Base-by-base conservation (phyloP, 2,329 filamentous ascomycete genomes). In the Epichloe sibirici region DNA sequence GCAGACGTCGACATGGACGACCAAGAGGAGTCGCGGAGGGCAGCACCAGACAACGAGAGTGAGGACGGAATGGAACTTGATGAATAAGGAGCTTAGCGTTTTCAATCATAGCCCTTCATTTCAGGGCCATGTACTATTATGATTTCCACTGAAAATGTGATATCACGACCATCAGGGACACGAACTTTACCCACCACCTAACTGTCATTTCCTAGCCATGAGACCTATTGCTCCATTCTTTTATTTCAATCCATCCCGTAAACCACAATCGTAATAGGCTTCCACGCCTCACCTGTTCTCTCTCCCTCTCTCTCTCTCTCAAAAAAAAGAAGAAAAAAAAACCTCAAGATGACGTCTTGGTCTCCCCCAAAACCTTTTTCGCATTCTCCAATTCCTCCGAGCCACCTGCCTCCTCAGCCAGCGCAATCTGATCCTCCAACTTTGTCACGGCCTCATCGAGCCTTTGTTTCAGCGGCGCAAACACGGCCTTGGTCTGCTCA, bases 401-500 rank as follows among this genome's bases (percentile, higher is more conserved):
- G 0, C 67, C 63, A 1, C 64, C 71, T 12, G 68, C 73, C 51
- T 70, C 71, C 57, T 73, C 71, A 60, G 74, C 79, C 31, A 70
- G 69, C n/a, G 79, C 72, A 60, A 96, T 74, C 66, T 88, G 77
- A 59, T 85, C 79, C 70, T 94, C 82, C 48, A 96, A 74, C 64
- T 83, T 88, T 53, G 78, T 74, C 42, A 90, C 72, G 1, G 89
- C 85, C 52, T 85, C 81, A 45, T 69, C 70, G 60, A 96, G 89
- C 63, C 88, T 85, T 63, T 79, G 67, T 61, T 78, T 79, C 58
- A 97, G 71, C 2, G 81, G 81, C 2, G 77, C 84, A 61, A 97
- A 86, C 31, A 97, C 81, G 52, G 83, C 86, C 65, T 86, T 86
- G 8, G 93, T 97, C 71, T 98, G 88, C 58, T 90, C 82, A n/a